Conservation (phyloP, 2,329 filamentous ascomycete genomes). For the Xylariaceae sp. region DNA sequence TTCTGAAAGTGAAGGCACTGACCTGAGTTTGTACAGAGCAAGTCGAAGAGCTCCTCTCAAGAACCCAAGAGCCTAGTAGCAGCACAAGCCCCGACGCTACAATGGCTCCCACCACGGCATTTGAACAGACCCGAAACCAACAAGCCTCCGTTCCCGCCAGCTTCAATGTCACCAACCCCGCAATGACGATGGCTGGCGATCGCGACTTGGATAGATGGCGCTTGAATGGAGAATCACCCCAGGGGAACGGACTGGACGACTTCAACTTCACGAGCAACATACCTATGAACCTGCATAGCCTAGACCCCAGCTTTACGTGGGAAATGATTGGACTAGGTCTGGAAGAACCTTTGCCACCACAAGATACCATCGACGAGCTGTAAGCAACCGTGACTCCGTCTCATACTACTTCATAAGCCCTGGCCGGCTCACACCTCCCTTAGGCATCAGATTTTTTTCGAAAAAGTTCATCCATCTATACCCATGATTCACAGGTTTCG, state of each 20-base stretch:
- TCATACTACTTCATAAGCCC: not conserved
- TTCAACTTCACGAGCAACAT: conserved; percentile 51
- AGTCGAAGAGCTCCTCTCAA: conserved; percentile 77
- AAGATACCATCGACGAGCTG: conserved; percentile 73
- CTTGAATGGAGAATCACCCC: conserved; percentile 50
- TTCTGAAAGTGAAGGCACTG: not conserved
- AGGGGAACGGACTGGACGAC: conserved; percentile 42
- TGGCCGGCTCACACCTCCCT: conserved; percentile 7
- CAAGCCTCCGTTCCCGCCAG: conserved; percentile 32
- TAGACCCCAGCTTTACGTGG: conserved; percentile 64
- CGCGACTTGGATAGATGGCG: conserved; percentile 51
- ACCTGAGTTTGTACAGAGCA: conserved; percentile 56
- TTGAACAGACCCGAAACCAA: conserved; percentile 33
- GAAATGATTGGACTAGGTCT: conserved; percentile 62
- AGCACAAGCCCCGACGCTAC: conserved; percentile 33
- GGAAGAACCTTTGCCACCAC: conserved; percentile 53
- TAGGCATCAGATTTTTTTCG: conserved; percentile 80
- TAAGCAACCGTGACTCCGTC: conserved; percentile 36
- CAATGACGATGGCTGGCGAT: conserved; percentile 43
- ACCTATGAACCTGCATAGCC: conserved; percentile 44
- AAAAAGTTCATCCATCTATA: conserved; percentile 77
- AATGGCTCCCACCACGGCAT: conserved; percentile 32
- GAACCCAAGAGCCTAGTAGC: conserved; percentile 60
- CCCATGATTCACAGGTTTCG: conserved; percentile 87
- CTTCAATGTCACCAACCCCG: conserved; percentile 41